A percentile compares a stretch with the other conserved stretches of the same genome.
Evolutionary conservation across 176 grass and related monocot species (phyloP).

Genomic region (Rhipidocladum racemiflorum): DNA sequence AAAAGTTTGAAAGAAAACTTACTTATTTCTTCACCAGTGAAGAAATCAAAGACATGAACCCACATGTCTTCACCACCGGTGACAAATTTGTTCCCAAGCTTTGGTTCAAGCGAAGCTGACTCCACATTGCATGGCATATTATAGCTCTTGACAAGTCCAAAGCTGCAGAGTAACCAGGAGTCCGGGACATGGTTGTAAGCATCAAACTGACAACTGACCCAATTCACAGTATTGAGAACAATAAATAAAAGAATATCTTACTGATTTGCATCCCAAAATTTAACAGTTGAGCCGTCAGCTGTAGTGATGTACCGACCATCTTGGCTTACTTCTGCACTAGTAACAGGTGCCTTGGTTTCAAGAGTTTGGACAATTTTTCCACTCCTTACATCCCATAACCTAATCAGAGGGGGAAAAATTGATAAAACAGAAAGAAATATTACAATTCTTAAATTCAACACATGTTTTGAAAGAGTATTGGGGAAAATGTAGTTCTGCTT

Average conservation of each 20-base stretch:
- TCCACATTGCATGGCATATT: constrained; percentile 74
- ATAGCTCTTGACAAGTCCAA: constrained; percentile 78
- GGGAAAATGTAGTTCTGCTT: not conserved
- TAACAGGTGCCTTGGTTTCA: constrained; percentile 74
- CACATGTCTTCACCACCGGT: constrained; percentile 86
- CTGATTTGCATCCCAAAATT: constrained; percentile 91
- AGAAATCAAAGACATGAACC: constrained; percentile 81
- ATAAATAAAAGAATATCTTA: constrained; percentile 27
- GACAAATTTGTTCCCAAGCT: constrained; percentile 62
- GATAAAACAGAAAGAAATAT: not conserved
- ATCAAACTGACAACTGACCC: not conserved
- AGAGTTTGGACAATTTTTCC: constrained; percentile 80
- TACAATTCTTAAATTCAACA: not conserved
- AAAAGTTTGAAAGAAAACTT: constrained; percentile 6
- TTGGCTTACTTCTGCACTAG: constrained; percentile 76
- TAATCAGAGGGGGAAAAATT: constrained; percentile 5
- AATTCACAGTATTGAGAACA: not conserved
- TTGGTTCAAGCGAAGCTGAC: constrained; percentile 76
- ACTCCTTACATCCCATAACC: constrained; percentile 81
- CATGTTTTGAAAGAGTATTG: not conserved
- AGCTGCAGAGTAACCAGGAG: constrained; percentile 43
- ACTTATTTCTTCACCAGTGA: constrained; percentile 77
- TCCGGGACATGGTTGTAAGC: constrained; percentile 14
- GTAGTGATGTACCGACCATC: constrained; percentile 85
- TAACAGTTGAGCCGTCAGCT: constrained; percentile 69